Conservation (phyloP, 1,139 yeast species). For the Kurtzmaniella quercitrusa region DNA sequence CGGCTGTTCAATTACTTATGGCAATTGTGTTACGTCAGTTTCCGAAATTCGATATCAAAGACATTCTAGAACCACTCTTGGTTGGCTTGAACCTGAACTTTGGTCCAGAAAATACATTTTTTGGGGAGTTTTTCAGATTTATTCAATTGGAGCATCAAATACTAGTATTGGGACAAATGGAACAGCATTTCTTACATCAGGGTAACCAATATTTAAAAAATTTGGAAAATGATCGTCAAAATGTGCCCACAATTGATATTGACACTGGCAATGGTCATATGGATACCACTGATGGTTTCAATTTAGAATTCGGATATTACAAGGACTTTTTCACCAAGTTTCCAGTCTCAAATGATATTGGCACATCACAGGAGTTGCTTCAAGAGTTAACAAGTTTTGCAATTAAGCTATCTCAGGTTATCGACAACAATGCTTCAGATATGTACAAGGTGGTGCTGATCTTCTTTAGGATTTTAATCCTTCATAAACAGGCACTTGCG, state of each 20-base stretch:
- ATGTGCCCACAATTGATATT: slow-evolving; percentile 3
- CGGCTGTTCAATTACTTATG: slow-evolving; percentile 46
- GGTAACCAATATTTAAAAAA: slow-evolving; percentile 8
- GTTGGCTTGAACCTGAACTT: slow-evolving; percentile 43
- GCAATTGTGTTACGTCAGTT: slow-evolving; percentile 13
- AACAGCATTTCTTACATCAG: slow-evolving; percentile 21
- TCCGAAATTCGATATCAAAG: slow-evolving; percentile 3
- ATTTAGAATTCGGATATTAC: slow-evolving; percentile 16
- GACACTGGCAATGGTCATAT: slow-evolving; percentile 4
- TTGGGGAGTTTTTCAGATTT: slow-evolving; percentile 38
- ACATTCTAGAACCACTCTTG: slow-evolving; percentile 34
- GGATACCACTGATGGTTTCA: slow-evolving; percentile 4
- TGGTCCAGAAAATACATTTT: slow-evolving; percentile 27
- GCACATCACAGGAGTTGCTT: slow-evolving; percentile 1
- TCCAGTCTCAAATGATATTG: slow-evolving; percentile 18
- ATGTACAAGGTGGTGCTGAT: slow-evolving; percentile 27
- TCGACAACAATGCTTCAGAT: slow-evolving; percentile 9
- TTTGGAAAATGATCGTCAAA: slow-evolving; percentile 1
- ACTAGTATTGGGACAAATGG: slow-evolving; percentile 25
- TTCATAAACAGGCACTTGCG: slow-evolving; percentile 40
- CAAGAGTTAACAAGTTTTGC: slow-evolving; percentile 12
- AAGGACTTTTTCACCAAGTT: slow-evolving; percentile 39
- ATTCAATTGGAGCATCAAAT: slow-evolving; percentile 28
- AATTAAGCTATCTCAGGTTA: slow-evolving; percentile 14
- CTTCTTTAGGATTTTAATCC: slow-evolving; percentile 54